These are phyloP conservation scores for Nicotiana otophora DNA, from an alignment of 257 asterid genomes.

Conservation along the genomic window DNA sequence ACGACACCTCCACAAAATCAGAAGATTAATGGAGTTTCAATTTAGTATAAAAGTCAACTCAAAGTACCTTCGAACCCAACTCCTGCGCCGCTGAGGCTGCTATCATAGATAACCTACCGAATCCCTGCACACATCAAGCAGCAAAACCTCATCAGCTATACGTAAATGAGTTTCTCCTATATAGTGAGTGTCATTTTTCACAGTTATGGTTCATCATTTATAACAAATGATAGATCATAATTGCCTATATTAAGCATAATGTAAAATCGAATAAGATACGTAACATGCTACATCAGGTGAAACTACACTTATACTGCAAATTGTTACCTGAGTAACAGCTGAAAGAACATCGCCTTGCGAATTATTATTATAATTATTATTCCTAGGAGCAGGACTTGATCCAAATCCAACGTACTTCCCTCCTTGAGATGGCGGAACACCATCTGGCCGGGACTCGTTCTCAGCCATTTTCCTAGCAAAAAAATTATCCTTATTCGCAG, in stretches of 20 bases:
- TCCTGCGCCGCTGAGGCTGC: conserved; percentile 92
- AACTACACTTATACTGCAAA: not conserved
- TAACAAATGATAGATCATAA: not conserved
- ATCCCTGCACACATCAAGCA: conserved; percentile 45
- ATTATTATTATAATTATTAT: conserved; percentile 8
- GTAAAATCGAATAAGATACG: not conserved
- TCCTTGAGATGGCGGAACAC: conserved; percentile 91
- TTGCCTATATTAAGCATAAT: not conserved
- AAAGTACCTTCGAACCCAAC: conserved; percentile 61
- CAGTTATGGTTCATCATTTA: not conserved
- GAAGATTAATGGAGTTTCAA: not conserved
- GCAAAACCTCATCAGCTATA: not conserved
- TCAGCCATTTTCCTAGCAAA: conserved; percentile 64
- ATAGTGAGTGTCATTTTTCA: not conserved
- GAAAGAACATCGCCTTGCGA: conserved; percentile 72
- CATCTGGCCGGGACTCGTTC: conserved; percentile 72
- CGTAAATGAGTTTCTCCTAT: not conserved
- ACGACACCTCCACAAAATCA: not conserved
- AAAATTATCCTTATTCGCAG: conserved; percentile 71
- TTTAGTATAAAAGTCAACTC: not conserved
- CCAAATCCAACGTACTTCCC: conserved; percentile 96
- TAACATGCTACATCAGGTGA: not conserved
- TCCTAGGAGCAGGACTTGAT: conserved; percentile 47
- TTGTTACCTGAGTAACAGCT: conserved; percentile 55
- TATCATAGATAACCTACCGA: conserved; percentile 72